Conservation (phyloP, 2,329 filamentous ascomycete species). For the Fusarium goolgardi region DNA sequence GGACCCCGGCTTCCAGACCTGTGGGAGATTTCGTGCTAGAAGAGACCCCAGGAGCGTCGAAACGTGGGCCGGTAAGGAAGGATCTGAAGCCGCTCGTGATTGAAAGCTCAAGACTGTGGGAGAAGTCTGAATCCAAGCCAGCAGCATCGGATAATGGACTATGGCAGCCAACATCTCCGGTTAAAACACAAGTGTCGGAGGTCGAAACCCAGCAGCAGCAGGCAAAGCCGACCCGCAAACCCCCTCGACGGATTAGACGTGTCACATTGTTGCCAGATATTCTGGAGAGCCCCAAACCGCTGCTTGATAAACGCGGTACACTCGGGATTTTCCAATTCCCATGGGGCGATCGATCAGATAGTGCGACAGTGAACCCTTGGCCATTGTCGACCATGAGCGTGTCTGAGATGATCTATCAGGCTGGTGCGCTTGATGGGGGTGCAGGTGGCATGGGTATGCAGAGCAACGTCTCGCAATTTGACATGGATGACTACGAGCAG, state of each 20-base stretch:
- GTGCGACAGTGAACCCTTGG: conserved; percentile 58
- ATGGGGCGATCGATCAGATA: conserved; percentile 72
- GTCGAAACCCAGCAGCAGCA: conserved; percentile 50
- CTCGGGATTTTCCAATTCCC: conserved; percentile 75
- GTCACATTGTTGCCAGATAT: conserved; percentile 72
- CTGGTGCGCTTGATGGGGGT: conserved; percentile 21
- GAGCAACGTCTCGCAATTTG: conserved; percentile 58
- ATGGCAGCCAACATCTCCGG: conserved; percentile 36
- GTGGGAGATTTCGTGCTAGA: conserved; percentile 19
- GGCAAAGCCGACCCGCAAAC: conserved; percentile 63
- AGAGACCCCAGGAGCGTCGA: conserved; percentile 16
- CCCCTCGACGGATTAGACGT: conserved; percentile 66
- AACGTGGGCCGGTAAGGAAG: conserved; percentile 21
- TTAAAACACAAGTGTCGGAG: conserved; percentile 30
- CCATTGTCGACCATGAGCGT: conserved; percentile 59
- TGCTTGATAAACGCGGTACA: conserved; percentile 68
- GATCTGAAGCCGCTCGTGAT: conserved; percentile 36
- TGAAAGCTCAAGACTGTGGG: conserved; percentile 42
- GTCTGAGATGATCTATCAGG: conserved; percentile 61
- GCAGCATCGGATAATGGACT: conserved; percentile 25
- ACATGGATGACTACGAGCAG: conserved; percentile 71
- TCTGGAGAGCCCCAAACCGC: conserved; percentile 69
- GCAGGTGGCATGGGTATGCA: conserved; percentile 47
- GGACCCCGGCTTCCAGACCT: conserved; percentile 38
- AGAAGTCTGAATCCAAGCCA: conserved; percentile 21